Conservation (phyloP, 306 rosid species). For the Casuarina equisetifolia region DNA sequence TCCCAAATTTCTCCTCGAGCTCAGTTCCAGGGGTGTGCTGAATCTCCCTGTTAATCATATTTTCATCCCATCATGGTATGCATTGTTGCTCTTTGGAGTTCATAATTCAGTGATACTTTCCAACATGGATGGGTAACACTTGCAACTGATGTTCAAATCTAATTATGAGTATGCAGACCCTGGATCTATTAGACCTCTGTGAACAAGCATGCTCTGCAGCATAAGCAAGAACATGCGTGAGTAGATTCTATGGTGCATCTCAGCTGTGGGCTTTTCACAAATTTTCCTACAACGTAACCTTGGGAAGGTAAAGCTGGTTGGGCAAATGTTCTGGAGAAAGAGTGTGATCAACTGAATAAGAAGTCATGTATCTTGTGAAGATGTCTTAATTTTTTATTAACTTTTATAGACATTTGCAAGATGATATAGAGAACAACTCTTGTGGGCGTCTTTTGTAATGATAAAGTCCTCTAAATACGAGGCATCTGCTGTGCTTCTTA, state of each 20-base stretch:
- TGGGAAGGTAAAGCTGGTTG: slow-evolving; percentile 53
- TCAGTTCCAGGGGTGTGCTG: slow-evolving; percentile 87
- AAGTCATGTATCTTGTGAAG: slow-evolving; percentile 40
- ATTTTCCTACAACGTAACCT: slow-evolving; percentile 98
- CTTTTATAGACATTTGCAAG: slow-evolving; percentile 29
- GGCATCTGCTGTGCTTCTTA: slow-evolving; percentile 15
- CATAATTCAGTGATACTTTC: not conserved
- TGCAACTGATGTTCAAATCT: not conserved
- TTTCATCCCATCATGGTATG: not conserved
- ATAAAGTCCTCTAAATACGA: slow-evolving; percentile 16
- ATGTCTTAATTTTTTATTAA: slow-evolving; percentile 46
- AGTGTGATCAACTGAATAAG: slow-evolving; percentile 58
- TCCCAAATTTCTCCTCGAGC: slow-evolving; percentile 98
- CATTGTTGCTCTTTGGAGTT: not conserved
- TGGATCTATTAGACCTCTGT: slow-evolving; percentile 89
- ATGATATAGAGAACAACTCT: slow-evolving; percentile 37
- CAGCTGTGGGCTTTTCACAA: slow-evolving; percentile 63
- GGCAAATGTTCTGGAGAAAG: slow-evolving; percentile 32
- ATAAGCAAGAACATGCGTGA: slow-evolving; percentile 46
- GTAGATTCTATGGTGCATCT: slow-evolving; percentile 52
- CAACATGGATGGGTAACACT: not conserved
- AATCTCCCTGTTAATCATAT: not conserved
- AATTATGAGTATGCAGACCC: slow-evolving; percentile 60
- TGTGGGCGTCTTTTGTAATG: slow-evolving; percentile 38
- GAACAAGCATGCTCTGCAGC: slow-evolving; percentile 89